These are phyloP conservation scores for Alternaria triticimaculans DNA, from an alignment of 2,329 filamentous ascomycete species.

Conservation along the genomic window DNA sequence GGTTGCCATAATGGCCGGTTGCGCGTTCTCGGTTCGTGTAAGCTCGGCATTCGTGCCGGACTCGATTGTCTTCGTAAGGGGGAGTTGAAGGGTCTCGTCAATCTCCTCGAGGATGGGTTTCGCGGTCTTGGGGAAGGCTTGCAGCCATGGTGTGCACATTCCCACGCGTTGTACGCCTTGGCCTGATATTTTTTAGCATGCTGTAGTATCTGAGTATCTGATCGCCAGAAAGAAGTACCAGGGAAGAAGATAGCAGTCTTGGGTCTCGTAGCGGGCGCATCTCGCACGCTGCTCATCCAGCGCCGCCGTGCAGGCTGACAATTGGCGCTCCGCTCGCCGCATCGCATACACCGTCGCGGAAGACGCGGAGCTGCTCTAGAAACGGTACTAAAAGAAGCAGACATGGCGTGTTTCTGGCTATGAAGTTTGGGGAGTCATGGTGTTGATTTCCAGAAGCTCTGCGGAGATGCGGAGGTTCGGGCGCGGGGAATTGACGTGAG, in stretches of 20 bases:
- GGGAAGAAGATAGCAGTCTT: slow-evolving; percentile 51
- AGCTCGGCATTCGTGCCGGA: slow-evolving; percentile 78
- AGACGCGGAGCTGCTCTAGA: slow-evolving; percentile 19
- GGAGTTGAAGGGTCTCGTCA: slow-evolving; percentile 75
- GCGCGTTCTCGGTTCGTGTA: slow-evolving; percentile 84
- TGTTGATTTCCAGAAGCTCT: slow-evolving; percentile 1
- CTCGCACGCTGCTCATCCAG: slow-evolving; percentile 41
- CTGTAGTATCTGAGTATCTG: too few species aligned
- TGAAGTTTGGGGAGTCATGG: slow-evolving; percentile 9
- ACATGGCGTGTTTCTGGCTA: slow-evolving; percentile 24
- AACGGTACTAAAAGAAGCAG: slow-evolving; percentile 14
- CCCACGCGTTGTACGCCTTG: slow-evolving; percentile 89
- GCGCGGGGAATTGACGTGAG: slow-evolving; percentile 8
- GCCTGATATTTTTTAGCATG: slow-evolving; percentile 58
- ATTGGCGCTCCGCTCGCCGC: slow-evolving; percentile 19
- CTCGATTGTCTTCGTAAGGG: slow-evolving; percentile 78
- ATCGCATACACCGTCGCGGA: slow-evolving; percentile 25
- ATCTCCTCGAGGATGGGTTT: slow-evolving; percentile 83
- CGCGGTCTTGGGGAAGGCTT: slow-evolving; percentile 81
- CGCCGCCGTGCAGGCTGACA: slow-evolving; percentile 15
- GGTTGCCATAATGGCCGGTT: slow-evolving; percentile 95
- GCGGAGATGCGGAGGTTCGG: slow-evolving; percentile 16
- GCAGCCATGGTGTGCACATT: slow-evolving; percentile 85
- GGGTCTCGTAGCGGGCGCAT: slow-evolving; percentile 33
- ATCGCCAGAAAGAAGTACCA: slow-evolving; percentile 20